Percentiles rank a stretch among this genome's conserved stretches.
phyloP scores from a whole-genome alignment of 2,329 filamentous ascomycete species.

The Elsinoe fawcettii region DNA sequence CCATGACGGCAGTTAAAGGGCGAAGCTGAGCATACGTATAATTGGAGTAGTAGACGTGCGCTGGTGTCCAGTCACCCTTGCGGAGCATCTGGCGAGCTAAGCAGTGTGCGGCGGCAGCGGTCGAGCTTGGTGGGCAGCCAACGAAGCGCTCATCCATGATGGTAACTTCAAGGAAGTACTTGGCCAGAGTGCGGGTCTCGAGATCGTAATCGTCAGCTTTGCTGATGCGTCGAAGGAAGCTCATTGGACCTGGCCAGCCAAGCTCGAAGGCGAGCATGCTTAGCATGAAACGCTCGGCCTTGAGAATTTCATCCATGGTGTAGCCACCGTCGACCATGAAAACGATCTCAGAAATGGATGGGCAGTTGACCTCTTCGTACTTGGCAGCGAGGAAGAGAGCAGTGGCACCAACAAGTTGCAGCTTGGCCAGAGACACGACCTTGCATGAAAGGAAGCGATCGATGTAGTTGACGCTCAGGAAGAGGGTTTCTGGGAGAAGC shows the following conservation, averaged over 20 bases:
- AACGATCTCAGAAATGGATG: conserved; percentile 87
- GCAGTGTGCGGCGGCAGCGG: conserved; percentile 87
- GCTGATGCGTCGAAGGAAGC: conserved; percentile 91
- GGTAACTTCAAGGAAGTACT: conserved; percentile 94
- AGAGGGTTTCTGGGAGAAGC: conserved; percentile 87
- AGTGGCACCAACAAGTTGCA: conserved; percentile 92
- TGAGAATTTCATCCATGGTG: conserved; percentile 82
- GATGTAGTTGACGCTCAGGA: conserved; percentile 92
- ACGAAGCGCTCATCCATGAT: conserved; percentile 99
- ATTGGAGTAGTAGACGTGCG: conserved; percentile 85
- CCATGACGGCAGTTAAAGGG: conserved; percentile 65
- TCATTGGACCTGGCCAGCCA: conserved; percentile 98
- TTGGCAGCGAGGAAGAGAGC: conserved; percentile 94
- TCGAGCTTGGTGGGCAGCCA: conserved; percentile 78
- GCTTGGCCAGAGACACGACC: conserved; percentile 86
- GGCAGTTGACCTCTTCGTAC: conserved; percentile 98
- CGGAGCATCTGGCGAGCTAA: conserved; percentile 78
- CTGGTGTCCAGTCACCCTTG: conserved; percentile 79
- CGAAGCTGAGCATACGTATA: conserved; percentile 83
- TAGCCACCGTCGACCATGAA: conserved; percentile 98
- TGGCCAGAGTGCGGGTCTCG: conserved; percentile 88
- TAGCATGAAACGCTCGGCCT: conserved; percentile 97
- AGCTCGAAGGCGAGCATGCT: conserved; percentile 93
- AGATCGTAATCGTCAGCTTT: conserved; percentile 97
- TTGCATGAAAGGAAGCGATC: conserved; percentile 94